Conservation (phyloP, 2,329 filamentous ascomycete genomes). For the Knoxdaviesia capensis region DNA sequence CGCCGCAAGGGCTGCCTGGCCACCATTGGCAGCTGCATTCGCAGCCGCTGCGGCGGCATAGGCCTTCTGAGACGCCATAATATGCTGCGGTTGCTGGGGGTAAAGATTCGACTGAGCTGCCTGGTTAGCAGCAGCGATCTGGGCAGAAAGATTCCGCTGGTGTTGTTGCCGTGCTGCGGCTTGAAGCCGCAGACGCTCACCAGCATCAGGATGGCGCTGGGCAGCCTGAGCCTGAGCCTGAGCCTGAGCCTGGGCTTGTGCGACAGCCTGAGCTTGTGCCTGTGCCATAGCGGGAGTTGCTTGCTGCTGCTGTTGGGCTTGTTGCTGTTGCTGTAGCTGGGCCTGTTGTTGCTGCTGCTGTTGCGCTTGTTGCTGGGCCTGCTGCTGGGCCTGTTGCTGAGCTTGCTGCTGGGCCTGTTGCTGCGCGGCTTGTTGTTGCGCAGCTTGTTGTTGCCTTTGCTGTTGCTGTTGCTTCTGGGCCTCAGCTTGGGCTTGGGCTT, state of each 20-base stretch:
- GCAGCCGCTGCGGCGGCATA: conserved; percentile 8
- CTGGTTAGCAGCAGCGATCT: too few relatives aligned
- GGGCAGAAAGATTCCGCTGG: too few relatives aligned
- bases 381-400: conserved; percentile 14
- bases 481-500: background rate
- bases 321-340: conserved; percentile 16
- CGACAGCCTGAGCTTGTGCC: conserved; percentile 9
- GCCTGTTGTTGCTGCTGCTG: conserved; percentile 14
- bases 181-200: too few relatives aligned
- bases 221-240: conserved; percentile 7
- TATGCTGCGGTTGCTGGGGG: too few relatives aligned
- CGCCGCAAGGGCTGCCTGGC: conserved; percentile 6
- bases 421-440: background rate
- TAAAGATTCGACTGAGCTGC: too few relatives aligned
- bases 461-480: conserved; percentile 9
- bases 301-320: conserved; percentile 10
- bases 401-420: conserved; percentile 14
- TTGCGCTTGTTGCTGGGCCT: background rate
- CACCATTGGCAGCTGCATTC: conserved; percentile 4
- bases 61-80: conserved; percentile 2
- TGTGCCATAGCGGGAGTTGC: conserved; percentile 11
- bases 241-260: conserved; percentile 12
- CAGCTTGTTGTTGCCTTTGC: conserved; percentile 14
- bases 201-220: background rate
- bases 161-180: too few relatives aligned